phyloP scores from a whole-genome alignment of 2,329 filamentous ascomycete genomes.

The Nigrospora osmanthi region DNA sequence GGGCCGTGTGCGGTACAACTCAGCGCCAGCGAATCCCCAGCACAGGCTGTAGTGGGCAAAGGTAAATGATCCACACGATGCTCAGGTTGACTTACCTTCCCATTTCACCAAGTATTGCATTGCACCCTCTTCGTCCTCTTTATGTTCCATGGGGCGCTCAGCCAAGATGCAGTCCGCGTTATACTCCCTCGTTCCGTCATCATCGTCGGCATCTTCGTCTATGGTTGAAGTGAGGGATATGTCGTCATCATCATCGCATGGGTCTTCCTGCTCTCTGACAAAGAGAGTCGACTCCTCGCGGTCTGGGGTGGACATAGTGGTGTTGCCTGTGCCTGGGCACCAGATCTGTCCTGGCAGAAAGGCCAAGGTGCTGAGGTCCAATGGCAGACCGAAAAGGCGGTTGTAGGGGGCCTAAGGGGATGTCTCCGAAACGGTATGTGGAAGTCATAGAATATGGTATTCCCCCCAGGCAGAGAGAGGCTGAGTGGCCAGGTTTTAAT shows the following conservation, averaged over 20 bases:
- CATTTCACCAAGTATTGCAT: conserved; percentile 55
- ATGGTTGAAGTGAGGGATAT: conserved; percentile 51
- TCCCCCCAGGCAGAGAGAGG: too few species aligned
- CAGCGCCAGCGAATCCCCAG: too few species aligned
- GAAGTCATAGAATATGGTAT: too few species aligned
- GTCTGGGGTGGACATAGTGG: too few species aligned
- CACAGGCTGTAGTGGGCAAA: not conserved
- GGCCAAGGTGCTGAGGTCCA: too few species aligned
- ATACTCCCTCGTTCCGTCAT: conserved; percentile 38
- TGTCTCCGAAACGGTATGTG: too few species aligned
- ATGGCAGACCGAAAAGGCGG: too few species aligned
- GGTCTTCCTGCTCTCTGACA: conserved; percentile 2
- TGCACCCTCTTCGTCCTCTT: conserved; percentile 14
- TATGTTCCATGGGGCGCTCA: conserved; percentile 24
- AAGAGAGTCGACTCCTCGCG: not conserved
- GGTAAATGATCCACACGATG: not conserved
- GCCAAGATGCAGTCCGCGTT: conserved; percentile 45
- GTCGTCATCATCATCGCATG: conserved; percentile 33
- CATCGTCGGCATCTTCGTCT: conserved; percentile 17
- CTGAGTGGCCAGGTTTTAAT: too few species aligned
- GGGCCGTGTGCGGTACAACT: too few species aligned
- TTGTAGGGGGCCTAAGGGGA: too few species aligned
- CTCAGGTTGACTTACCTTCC: conserved; percentile 25
- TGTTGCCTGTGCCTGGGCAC: too few species aligned
- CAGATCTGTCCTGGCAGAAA: too few species aligned